These are phyloP conservation scores for Geranium incanum DNA, from an alignment of 441 rosid genomes.

Conservation along the genomic window DNA sequence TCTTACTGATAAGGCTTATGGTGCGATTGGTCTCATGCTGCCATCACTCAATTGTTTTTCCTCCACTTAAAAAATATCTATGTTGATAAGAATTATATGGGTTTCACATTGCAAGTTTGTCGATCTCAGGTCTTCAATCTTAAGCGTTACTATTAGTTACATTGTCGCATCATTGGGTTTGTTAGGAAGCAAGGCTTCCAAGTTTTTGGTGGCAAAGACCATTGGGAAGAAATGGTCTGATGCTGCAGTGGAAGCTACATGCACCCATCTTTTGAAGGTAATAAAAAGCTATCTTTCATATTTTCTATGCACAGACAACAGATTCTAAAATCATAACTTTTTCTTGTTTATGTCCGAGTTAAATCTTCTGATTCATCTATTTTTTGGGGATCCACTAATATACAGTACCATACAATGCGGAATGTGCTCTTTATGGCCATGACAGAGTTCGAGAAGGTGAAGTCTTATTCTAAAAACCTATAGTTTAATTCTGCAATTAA, in stretches of 20 bases:
- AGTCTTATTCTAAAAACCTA: constrained; percentile 1
- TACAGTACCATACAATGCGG: constrained; percentile 63
- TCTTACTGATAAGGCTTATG: no score
- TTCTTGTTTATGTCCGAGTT: neutral
- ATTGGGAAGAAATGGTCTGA: constrained; percentile 60
- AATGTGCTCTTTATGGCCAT: constrained; percentile 64
- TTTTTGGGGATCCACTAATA: constrained; percentile 8
- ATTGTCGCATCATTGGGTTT: constrained; percentile 43
- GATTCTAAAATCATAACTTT: neutral
- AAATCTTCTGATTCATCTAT: constrained; percentile 1
- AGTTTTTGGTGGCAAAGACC: constrained; percentile 38
- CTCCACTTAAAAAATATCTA: no score
- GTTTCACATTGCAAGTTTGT: constrained; percentile 17
- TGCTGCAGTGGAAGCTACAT: constrained; percentile 52
- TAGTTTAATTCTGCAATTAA: neutral
- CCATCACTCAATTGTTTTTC: neutral
- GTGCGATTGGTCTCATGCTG: no score
- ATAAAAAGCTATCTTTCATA: neutral
- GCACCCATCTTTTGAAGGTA: constrained; percentile 69
- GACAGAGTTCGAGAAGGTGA: constrained; percentile 71
- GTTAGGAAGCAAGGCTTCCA: constrained; percentile 40
- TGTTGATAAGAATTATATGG: neutral
- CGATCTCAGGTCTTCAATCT: constrained; percentile 57
- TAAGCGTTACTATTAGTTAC: constrained; percentile 40
- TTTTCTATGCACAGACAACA: neutral